Base-by-base conservation (phyloP, 2,329 filamentous ascomycete genomes). In the Colletotrichum musicola region DNA sequence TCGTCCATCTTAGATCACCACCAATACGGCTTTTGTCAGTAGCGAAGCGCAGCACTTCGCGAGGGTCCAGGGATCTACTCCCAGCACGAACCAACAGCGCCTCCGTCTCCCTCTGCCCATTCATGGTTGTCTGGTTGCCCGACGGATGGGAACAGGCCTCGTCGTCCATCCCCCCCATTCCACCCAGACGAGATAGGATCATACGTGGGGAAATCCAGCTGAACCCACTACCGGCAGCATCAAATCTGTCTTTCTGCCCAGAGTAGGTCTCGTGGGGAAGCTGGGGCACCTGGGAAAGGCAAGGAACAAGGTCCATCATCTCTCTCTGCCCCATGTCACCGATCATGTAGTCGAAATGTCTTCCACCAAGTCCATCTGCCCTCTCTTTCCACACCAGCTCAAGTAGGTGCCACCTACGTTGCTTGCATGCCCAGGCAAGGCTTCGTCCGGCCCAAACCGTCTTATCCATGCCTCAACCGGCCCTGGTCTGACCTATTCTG, bases 401-500 rank as follows among this genome's bases (percentile, higher is more conserved):
- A 53, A 53, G 35, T 1, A 38, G 53, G 46, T 69, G 63, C 63
- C 67, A 69, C 57, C 6, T 68, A 68, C 63, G 57, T 68, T 68
- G 51, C 46, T 30, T 58, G 63, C 64, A 58, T 63, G 53, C 67
- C 51, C 63, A 58, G 51, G 27, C 30, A 57, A 58, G 63, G 57
- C 57, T 62, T 69, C 51, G 57, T 62, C 57, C 38, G 25, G 51
- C 62, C 64, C 63, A 69, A 69, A 69, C 30, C 56, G 57, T 69
- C 46, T 38, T 46, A 54, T 35, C 35, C 57, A 62, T 69, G 62
- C 66, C 38, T 53, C 35, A 30, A 44, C 40, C 30, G 63, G 49
- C 40, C 42, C 16, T 56, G 62, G 10, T 20, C 57, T 55, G 55
- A 18, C 38, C 25, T 60, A 27, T 51, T 46, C 46, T 20, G 44